Evolutionary conservation across 352 stramenopile genomes (phyloP), one percentile per base, ranked within the genome.

Genomic region (Phytopythium helicoides): DNA sequence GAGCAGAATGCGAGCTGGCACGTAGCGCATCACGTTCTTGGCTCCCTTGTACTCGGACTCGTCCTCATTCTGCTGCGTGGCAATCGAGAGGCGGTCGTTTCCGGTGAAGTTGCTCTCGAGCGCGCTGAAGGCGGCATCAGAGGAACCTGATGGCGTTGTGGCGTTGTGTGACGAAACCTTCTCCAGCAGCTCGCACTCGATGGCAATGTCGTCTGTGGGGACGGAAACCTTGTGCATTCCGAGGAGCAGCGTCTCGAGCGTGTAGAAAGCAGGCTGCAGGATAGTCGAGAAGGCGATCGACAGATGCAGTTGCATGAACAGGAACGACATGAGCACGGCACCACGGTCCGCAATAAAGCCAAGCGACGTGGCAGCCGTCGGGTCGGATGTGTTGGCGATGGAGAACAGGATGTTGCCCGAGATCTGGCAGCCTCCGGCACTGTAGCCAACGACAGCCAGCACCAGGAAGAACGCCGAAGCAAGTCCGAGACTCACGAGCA

Each of bases 271-370:
- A 5, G 74, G 74, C 39, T 72, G 60, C 7, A 86, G 50, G 45
- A 86, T 46, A n/a, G 69, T 62, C 1, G 66, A 66, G 44, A 86
- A 86, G 3, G 74, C 74, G 46, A 86, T 76, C 6, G 68, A 67
- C 35, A 86, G 73, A 55, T 83, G 74, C 26, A 85, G 33, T 47
- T 82, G 71, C 73, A 85, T 85, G 64, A 71, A 75, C 41, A 73
- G 18, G 37, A 72, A 84, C 37, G 64, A 70, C 41, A 79, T 56
- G 31, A 78, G 58, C 16, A 80, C 54, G n/a, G 59, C 51, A 0
- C 73, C 73, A 25, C 70, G 62, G 46, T 65, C 44, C 7, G 73
- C 54, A 10, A 42, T 45, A 25, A 86, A 83, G 16, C 72, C 72
- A 31, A 83, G 59, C 9, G 52, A 50, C 16, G 62, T 68, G 35